These are phyloP conservation scores for Cunninghamia lanceolata DNA, from an alignment of 75 land plant species.

Conservation along the genomic window DNA sequence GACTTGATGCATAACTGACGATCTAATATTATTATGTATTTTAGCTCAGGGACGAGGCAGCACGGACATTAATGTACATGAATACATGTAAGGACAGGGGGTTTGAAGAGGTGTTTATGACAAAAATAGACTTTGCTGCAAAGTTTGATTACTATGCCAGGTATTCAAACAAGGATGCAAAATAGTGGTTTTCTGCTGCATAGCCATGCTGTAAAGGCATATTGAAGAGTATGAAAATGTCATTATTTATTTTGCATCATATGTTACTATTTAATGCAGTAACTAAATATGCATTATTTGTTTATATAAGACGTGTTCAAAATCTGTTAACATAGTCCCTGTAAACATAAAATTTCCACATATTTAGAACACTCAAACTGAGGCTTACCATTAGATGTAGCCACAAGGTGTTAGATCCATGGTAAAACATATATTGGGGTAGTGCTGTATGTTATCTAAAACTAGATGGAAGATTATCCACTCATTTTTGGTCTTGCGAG, in stretches of 20 bases:
- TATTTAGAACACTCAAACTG: not conserved
- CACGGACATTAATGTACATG: conserved; percentile 45
- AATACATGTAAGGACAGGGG: conserved; percentile 59
- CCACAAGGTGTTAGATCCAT: not conserved
- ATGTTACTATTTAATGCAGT: not conserved
- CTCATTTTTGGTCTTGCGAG: not conserved
- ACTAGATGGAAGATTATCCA: not conserved
- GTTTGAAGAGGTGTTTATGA: conserved; percentile 78
- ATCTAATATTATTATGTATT: not conserved
- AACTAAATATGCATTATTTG: not conserved
- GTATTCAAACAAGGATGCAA: conserved; percentile 22
- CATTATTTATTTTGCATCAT: not conserved
- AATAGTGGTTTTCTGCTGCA: not conserved
- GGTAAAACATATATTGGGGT: not conserved
- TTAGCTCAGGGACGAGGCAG: conserved; percentile 74
- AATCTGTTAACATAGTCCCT: not conserved
- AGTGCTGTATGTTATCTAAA: not conserved
- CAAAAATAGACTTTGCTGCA: conserved; percentile 67
- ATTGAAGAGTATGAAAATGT: not conserved
- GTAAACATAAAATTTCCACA: not conserved
- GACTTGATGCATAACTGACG: not conserved
- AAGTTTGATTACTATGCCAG: conserved; percentile 84
- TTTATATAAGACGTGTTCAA: not conserved
- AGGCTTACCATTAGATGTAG: not conserved
- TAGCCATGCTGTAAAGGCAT: not conserved